A percentile compares a stretch with the other conserved stretches of the same genome.
These are phyloP conservation scores for Phragmites australis DNA, from an alignment of 176 grass and related monocot genomes.

Conservation along the genomic window DNA sequence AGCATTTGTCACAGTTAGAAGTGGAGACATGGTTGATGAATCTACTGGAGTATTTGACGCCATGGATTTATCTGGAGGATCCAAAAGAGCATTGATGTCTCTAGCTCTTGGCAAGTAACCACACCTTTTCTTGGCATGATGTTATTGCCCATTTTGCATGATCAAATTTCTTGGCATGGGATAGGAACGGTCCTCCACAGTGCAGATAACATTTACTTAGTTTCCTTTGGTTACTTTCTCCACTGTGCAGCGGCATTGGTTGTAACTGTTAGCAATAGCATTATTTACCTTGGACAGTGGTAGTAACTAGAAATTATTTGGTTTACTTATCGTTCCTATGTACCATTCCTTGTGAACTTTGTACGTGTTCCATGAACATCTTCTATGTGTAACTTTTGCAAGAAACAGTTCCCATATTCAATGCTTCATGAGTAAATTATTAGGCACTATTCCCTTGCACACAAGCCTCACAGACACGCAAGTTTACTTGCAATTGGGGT, in stretches of 20 bases:
- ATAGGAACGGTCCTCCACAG: slow-evolving; percentile 3
- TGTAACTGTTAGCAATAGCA: neutral
- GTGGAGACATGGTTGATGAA: slow-evolving; percentile 77
- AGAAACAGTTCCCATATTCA: neutral
- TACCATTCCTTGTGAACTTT: slow-evolving; percentile 21
- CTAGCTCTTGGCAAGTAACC: slow-evolving; percentile 71
- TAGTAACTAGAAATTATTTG: slow-evolving; percentile 19
- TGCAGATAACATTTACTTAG: slow-evolving; percentile 16
- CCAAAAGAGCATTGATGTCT: slow-evolving; percentile 76
- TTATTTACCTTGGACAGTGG: slow-evolving; percentile 10
- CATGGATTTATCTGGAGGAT: slow-evolving; percentile 76
- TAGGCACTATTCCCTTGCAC: neutral
- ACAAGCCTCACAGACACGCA: neutral
- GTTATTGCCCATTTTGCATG: slow-evolving; percentile 20
- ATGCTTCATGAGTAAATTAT: slow-evolving; percentile 4
- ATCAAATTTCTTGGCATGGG: neutral
- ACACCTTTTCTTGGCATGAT: slow-evolving; percentile 28
- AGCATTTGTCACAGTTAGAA: slow-evolving; percentile 62
- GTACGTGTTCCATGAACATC: neutral
- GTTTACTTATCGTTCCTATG: slow-evolving; percentile 18
- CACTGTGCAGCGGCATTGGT: neutral
- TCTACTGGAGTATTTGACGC: slow-evolving; percentile 67
- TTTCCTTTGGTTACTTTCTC: slow-evolving; percentile 12
- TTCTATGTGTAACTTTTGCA: neutral
- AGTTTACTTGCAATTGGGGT: neutral